Conservation (phyloP, 495 filamentous ascomycete species). For the Lasiosphaeria ovina region DNA sequence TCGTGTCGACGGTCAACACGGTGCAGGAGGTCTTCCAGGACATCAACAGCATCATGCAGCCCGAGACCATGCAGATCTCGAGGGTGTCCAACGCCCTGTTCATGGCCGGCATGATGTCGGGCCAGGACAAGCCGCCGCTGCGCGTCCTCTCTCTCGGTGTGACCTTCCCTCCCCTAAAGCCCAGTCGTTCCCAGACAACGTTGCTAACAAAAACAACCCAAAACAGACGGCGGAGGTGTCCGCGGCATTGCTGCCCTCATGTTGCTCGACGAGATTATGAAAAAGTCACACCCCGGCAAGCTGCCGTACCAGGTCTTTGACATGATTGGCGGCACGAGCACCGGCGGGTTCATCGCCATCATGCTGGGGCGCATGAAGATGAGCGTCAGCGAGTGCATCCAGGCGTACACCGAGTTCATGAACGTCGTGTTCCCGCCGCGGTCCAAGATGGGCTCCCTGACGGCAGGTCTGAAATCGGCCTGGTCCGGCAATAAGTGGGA, state of each 20-base stretch:
- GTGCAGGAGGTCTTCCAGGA: too few relatives aligned
- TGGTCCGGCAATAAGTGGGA: neutral
- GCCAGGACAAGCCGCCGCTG: too few relatives aligned
- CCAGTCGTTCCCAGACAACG: too few relatives aligned
- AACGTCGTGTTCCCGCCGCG: neutral
- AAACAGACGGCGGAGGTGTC: slow-evolving; percentile 4
- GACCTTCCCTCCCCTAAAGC: too few relatives aligned
- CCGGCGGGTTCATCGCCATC: slow-evolving; percentile 28
- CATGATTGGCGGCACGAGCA: slow-evolving; percentile 28
- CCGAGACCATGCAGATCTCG: too few relatives aligned
- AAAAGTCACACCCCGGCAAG: neutral
- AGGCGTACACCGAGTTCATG: slow-evolving; percentile 2
- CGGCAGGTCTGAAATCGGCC: neutral
- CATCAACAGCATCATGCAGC: too few relatives aligned
- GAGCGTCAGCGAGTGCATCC: slow-evolving; percentile 4
- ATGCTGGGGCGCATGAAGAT: slow-evolving; percentile 25
- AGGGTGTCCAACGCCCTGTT: too few relatives aligned
- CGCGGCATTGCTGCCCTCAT: neutral
- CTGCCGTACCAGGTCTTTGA: slow-evolving; percentile 42
- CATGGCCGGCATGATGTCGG: too few relatives aligned
- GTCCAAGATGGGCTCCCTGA: neutral
- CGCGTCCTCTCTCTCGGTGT: too few relatives aligned
- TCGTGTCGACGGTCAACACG: too few relatives aligned
- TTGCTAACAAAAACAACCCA: too few relatives aligned
- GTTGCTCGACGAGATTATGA: neutral